phyloP scores from a whole-genome alignment of 768 basidiomycete species.

The Podaxis pistillaris region DNA sequence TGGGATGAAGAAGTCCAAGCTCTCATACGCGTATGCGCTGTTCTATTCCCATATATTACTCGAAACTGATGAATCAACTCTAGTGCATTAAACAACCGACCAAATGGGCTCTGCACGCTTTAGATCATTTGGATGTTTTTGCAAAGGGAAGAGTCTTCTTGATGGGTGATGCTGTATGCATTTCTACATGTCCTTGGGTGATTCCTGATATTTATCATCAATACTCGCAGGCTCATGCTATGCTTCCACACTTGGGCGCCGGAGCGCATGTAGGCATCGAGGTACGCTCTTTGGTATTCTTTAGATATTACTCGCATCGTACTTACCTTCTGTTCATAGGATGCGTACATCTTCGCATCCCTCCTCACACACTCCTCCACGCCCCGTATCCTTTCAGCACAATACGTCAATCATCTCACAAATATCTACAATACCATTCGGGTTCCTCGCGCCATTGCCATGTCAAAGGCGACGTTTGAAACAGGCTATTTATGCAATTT shows the following conservation, averaged over 20 bases:
- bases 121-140: slow-evolving; percentile 20
- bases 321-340: not conserved
- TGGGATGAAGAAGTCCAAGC: slow-evolving; percentile 20
- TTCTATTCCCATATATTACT: not conserved
- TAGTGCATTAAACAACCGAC: slow-evolving; percentile 22
- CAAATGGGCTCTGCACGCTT: slow-evolving; percentile 23
- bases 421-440: slow-evolving; percentile 27
- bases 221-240: slow-evolving; percentile 38
- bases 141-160: slow-evolving; percentile 21
- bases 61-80: not conserved
- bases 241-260: slow-evolving; percentile 46
- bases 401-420: slow-evolving; percentile 17
- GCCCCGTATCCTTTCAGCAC: slow-evolving; percentile 19
- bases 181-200: not conserved
- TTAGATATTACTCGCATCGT: not conserved
- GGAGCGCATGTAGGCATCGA: slow-evolving; percentile 52
- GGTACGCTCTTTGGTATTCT: slow-evolving; percentile 20
- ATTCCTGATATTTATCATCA: not conserved
- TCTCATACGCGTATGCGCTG: slow-evolving; percentile 18
- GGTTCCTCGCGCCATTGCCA: slow-evolving; percentile 23
- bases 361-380: slow-evolving; percentile 36
- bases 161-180: slow-evolving; percentile 24
- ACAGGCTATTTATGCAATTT: slow-evolving; percentile 15
- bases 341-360: slow-evolving; percentile 34
- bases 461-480: slow-evolving; percentile 14